Evolutionary conservation across 352 stramenopile genomes (phyloP).

Genomic region (Thalassiosira hispida): DNA sequence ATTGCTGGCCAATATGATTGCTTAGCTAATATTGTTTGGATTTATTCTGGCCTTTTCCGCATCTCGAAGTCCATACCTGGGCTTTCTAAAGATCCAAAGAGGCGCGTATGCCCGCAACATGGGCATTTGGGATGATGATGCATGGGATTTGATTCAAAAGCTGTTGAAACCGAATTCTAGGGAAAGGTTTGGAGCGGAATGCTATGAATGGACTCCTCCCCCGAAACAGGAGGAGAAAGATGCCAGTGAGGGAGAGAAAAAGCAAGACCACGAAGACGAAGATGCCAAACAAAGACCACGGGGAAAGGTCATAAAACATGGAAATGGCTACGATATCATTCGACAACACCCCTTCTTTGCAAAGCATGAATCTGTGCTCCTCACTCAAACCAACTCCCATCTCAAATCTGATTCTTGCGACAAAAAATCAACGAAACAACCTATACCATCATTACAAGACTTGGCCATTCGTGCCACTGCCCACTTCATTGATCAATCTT

Average conservation of each 20-base stretch:
- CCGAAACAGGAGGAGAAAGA: slow-evolving; percentile 22
- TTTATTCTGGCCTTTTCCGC: no score
- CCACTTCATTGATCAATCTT: slow-evolving; percentile 69
- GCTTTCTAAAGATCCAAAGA: slow-evolving; percentile 87
- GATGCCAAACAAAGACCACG: slow-evolving; percentile 7
- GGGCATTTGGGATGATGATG: slow-evolving; percentile 78
- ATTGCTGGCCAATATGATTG: neutral
- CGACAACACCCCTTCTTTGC: slow-evolving; percentile 84
- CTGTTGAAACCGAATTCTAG: slow-evolving; percentile 78
- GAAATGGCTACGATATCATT: slow-evolving; percentile 75
- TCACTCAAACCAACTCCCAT: slow-evolving; percentile 39
- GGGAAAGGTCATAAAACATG: slow-evolving; percentile 41
- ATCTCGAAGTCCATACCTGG: slow-evolving; percentile 84
- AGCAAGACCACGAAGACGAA: slow-evolving; percentile 9
- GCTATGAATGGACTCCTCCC: slow-evolving; percentile 57
- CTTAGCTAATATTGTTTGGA: neutral
- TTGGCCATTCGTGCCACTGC: slow-evolving; percentile 79
- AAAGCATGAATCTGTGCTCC: slow-evolving; percentile 38
- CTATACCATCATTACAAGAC: slow-evolving; percentile 82
- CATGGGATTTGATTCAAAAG: slow-evolving; percentile 82
- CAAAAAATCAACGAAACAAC: slow-evolving; percentile 39
- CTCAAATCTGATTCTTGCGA: slow-evolving; percentile 21
- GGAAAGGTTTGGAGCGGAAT: slow-evolving; percentile 80
- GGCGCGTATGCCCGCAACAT: slow-evolving; percentile 59
- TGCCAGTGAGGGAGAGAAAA: slow-evolving; percentile 11